These are phyloP conservation scores for Boletus bicolor DNA, from an alignment of 768 basidiomycete species.

Conservation along the genomic window DNA sequence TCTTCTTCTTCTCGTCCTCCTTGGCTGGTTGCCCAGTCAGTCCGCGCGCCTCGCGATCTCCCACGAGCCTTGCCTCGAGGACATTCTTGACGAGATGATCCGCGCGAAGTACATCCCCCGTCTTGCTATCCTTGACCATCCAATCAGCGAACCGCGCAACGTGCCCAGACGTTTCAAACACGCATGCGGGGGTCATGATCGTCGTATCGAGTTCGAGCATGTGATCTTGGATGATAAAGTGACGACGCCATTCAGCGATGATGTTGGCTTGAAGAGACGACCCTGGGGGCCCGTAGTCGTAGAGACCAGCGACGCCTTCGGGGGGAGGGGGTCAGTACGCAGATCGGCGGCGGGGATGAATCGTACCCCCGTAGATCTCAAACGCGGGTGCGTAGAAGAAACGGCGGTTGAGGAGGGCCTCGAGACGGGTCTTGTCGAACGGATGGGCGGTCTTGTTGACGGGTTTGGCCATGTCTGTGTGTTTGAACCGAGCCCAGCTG, in stretches of 20 bases:
- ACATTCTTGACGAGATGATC: constrained; percentile 95
- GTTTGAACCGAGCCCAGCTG: constrained; percentile 9
- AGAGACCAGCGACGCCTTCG: constrained; percentile 87
- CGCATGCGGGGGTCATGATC: constrained; percentile 91
- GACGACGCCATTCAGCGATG: constrained; percentile 92
- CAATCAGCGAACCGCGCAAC: constrained; percentile 98
- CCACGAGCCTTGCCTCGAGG: constrained; percentile 83
- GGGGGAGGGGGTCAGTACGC: no score
- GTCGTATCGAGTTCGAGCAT: constrained; percentile 99
- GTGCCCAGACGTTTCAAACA: constrained; percentile 96
- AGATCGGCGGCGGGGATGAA: neutral
- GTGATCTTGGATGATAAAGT: constrained; percentile 97
- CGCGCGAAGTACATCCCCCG: constrained; percentile 94
- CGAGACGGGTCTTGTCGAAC: constrained; percentile 85
- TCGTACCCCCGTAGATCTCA: constrained; percentile 96
- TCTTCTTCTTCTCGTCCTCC: constrained; percentile 50
- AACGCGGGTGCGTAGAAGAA: constrained; percentile 99
- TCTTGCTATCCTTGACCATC: constrained; percentile 97
- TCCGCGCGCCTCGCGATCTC: constrained; percentile 88
- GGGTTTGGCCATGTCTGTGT: constrained; percentile 27
- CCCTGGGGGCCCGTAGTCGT: constrained; percentile 97
- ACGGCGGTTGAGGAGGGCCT: constrained; percentile 79
- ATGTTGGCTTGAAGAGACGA: constrained; percentile 96
- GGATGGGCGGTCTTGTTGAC: constrained; percentile 81
- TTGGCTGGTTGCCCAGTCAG: constrained; percentile 66